Evolutionary conservation across 768 basidiomycete genomes (phyloP), one percentile per base, ranked within the genome.

Genomic region (Kwoniella botswanensis): DNA sequence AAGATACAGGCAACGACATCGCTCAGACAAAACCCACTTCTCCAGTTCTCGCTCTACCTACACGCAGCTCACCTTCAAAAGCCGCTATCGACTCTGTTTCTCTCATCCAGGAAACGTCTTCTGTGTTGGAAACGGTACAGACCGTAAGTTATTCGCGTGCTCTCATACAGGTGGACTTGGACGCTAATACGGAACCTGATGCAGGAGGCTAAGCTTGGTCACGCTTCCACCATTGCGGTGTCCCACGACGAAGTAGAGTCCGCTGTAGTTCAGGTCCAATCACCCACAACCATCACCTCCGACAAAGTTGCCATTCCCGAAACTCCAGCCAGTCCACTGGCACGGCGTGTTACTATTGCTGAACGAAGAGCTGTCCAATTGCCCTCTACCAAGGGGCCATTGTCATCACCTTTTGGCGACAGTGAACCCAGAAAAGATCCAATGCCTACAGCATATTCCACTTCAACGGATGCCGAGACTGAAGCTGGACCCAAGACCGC

Each of bases 401-500:
- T 79, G n/a, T 68, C 78, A 1, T 77, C 76, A n/a, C 79, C 79
- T 2, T 78, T 77, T 53, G 72, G 61, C 22, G 72, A 71, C 18
- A 44, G 61, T 3, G 29, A 60, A 12, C 54, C 65, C 3, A n/a
- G 71, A n/a, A 67, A 67, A 26, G 79, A 76, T 57, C 71, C 75
- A 21, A 62, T 67, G 67, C 73, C 75, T 6, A 80, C 76, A 10
- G 72, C 65, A 29, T 74, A 76, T 35, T 80, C 79, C 2, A 76
- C 79, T 26, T 80, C 79, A 3, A 76, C 79, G 11, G 79, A 78
- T 46, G 67, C 71, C 15, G 76, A 75, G 54, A 74, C 75, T 21
- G 75, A 77, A 57, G 56, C 41, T 9, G 73, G 74, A 59, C 73
- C 77, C 3, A 65, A 71, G 35, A 75, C 71, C 17, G 73, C 53